phyloP scores from a whole-genome alignment of 345 rosid species.

The Excoecaria cochinchinensis region DNA sequence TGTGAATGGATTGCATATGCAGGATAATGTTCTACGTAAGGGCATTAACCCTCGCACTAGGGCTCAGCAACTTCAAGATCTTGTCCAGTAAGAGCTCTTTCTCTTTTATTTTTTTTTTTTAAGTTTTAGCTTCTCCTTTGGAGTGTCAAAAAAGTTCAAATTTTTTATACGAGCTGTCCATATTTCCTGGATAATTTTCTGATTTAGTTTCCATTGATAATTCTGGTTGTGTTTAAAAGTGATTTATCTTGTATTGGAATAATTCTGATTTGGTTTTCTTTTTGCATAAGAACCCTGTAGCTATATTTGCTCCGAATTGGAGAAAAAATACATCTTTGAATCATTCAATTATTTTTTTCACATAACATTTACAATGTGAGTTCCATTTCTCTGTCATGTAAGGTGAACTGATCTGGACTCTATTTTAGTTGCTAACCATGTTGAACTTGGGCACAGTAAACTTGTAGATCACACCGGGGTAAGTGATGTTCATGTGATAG shows the following conservation, averaged over 20 bases:
- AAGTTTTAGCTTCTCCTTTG: neutral
- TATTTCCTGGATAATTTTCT: no score
- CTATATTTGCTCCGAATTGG: no score
- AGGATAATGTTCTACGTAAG: constrained; percentile 80
- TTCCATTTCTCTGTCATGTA: neutral
- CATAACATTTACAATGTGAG: neutral
- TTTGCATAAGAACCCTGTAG: no score
- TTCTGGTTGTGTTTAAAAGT: no score
- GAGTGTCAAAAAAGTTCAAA: neutral
- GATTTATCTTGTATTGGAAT: no score
- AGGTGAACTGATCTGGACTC: neutral
- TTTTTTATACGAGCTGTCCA: neutral
- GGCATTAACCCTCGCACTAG: constrained; percentile 97
- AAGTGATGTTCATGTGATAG: neutral
- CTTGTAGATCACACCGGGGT: neutral
- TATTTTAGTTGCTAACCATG: neutral
- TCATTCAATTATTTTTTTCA: no score
- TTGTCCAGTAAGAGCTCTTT: constrained; percentile 49
- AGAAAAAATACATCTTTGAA: no score
- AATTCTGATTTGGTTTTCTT: no score
- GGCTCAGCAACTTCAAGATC: constrained; percentile 87
- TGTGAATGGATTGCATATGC: constrained; percentile 87
- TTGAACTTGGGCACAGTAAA: neutral
- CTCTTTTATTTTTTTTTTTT: neutral
- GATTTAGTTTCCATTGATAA: no score